A percentile compares a stretch with the other conserved stretches of the same genome.
phyloP scores from a whole-genome alignment of 192 early-diverging fungal species.

The Backusella circina region DNA sequence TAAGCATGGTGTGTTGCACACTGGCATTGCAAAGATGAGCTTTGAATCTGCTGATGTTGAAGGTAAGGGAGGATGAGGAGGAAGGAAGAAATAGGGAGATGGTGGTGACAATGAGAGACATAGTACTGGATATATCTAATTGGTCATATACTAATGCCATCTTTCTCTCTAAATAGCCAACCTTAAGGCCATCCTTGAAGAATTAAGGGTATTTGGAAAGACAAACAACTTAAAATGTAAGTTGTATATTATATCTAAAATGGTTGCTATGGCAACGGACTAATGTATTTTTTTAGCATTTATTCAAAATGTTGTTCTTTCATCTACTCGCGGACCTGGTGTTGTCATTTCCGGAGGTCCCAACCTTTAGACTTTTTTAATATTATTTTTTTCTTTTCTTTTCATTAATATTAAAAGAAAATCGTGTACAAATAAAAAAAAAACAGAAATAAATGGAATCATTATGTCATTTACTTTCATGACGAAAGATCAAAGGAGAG shows the following conservation, averaged over 20 bases:
- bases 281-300: conserved; percentile 33
- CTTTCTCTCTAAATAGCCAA: conserved; percentile 39
- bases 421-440: not conserved
- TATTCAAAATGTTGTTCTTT: conserved; percentile 58
- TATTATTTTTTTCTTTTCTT: not conserved
- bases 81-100: not conserved
- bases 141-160: not conserved
- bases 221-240: conserved; percentile 49
- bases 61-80: not conserved
- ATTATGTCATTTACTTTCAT: not conserved
- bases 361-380: conserved; percentile 14
- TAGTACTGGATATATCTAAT: no score
- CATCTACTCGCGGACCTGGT: conserved; percentile 69
- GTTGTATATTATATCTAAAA: not conserved
- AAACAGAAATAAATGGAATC: not conserved
- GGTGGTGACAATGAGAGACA: no score
- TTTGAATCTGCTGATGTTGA: conserved; percentile 18
- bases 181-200: conserved; percentile 53
- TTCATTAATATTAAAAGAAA: not conserved
- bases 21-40: conserved; percentile 41
- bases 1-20: conserved; percentile 67
- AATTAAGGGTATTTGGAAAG: conserved; percentile 55
- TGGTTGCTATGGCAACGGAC: not conserved
- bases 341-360: conserved; percentile 54
- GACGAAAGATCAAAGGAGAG: not conserved